These are phyloP conservation scores for Termitomyces sp. DNA, from an alignment of 768 basidiomycete genomes.

Conservation along the genomic window DNA sequence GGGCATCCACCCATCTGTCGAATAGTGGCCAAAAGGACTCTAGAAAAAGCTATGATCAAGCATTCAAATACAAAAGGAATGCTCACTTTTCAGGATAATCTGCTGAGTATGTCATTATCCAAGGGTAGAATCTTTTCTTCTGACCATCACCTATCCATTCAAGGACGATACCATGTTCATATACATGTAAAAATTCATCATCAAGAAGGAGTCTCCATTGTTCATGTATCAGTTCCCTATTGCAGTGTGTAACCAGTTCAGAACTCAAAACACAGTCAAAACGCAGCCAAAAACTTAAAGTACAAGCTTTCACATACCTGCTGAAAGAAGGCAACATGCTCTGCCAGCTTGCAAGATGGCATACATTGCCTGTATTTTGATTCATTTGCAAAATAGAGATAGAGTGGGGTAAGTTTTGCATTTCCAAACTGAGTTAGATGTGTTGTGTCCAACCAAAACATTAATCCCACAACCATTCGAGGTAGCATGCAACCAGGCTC, in stretches of 20 bases:
- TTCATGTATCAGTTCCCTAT: constrained; percentile 25
- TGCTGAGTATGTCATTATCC: constrained; percentile 29
- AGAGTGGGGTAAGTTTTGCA: background rate
- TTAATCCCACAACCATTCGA: constrained; percentile 16
- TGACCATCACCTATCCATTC: too few relatives aligned
- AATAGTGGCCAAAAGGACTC: too few relatives aligned
- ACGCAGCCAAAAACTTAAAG: too few relatives aligned
- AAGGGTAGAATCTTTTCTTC: constrained; percentile 20
- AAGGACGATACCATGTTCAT: constrained; percentile 28
- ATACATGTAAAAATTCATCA: constrained; percentile 25
- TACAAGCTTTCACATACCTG: background rate
- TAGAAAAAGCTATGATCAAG: too few relatives aligned
- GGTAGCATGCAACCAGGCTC: constrained; percentile 4
- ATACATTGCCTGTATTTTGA: background rate
- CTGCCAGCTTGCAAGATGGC: background rate
- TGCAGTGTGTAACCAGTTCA: constrained; percentile 25
- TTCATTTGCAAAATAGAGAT: background rate
- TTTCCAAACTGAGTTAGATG: constrained; percentile 31
- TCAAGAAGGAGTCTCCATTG: constrained; percentile 26
- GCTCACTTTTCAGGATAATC: constrained; percentile 21
- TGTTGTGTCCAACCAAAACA: constrained; percentile 30
- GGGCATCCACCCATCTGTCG: too few relatives aligned
- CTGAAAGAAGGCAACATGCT: background rate
- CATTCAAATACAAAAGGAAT: background rate
- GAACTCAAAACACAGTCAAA: too few relatives aligned